Evolutionary conservation across 139 green algal genomes (phyloP), one percentile per base, ranked within the genome.

Genomic region (Chlamydomonas schloesseri): DNA sequence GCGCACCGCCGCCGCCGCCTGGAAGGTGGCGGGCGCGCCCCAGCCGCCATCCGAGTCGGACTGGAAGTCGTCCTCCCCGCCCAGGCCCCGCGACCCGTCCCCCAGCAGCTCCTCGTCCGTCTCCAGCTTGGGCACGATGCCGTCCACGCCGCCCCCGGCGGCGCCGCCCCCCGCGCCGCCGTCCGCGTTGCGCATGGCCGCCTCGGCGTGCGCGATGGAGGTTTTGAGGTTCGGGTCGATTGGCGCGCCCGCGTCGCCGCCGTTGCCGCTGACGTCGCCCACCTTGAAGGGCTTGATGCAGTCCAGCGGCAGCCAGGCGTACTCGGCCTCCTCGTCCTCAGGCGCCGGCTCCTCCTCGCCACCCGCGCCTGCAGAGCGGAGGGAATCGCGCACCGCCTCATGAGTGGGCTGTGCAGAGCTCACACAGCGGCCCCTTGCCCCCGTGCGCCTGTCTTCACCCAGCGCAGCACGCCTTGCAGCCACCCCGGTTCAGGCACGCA

Each of bases 241-340:
- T 13, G 69, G 65, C n/a, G 36, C 26, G 62, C 60, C 34, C 47
- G 62, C 60, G 57, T 65, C 78, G 24, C 75, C 81, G 36, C 82
- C 62, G 50, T 73, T 89, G 47, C 88, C 89, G 60, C 57, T 89
- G 0, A 90, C 70, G 36, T 95, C 76, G 3, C 94, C 93, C 3
- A 89, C 57, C 8, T 72, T 65, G 81, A 98, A 98, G 13, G 93
- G 91, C 83, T 96, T 96, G 34, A 98, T 79, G 85, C 89, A 94
- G 71, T 96, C 91, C 15, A 92, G 80, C 0, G 93, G 92, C 80
- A 98, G 93, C 96, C 96, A 98, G 21, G 96, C 96, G 86, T 97
- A 98, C 91, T 98, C 96, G 11, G 95, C 96, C 88, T 98, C 96
- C 6, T 98, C 95, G 10, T 93, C 88, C 0, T 94, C 96, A 84